Percentiles rank a stretch among this genome's conserved stretches.
Evolutionary conservation across 768 basidiomycete species (phyloP).

Genomic region (Amanita molliuscula): DNA sequence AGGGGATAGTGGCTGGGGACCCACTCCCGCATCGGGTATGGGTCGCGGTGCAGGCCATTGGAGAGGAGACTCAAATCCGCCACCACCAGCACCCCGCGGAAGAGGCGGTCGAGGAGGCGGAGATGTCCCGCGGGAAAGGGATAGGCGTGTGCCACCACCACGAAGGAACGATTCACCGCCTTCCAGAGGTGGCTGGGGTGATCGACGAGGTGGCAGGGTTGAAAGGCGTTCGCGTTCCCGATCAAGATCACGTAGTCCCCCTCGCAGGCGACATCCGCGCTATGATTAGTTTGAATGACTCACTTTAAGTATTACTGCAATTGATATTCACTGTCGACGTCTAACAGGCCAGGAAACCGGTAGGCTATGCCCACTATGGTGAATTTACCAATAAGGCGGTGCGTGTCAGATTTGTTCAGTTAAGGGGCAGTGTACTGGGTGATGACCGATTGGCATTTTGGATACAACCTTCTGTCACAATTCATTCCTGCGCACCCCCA

Average conservation of each 20-base stretch:
- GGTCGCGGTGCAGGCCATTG: conserved; percentile 55
- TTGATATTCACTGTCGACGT: too few species aligned
- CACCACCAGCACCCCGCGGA: conserved; percentile 31
- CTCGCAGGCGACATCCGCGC: conserved; percentile 25
- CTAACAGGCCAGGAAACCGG: too few species aligned
- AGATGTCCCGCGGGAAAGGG: conserved; percentile 23
- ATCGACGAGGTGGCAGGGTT: conserved; percentile 27
- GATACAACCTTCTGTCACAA: too few species aligned
- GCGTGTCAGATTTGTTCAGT: too few species aligned
- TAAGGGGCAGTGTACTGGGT: too few species aligned
- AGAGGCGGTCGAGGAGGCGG: conserved; percentile 29
- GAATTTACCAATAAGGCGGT: too few species aligned
- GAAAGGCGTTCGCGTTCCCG: conserved; percentile 30
- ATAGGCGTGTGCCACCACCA: conserved; percentile 40
- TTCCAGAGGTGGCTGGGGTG: conserved; percentile 28
- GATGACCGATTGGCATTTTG: too few species aligned
- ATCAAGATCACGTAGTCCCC: conserved; percentile 25
- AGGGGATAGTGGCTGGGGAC: conserved; percentile 19
- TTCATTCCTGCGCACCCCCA: too few species aligned
- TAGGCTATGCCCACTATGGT: too few species aligned
- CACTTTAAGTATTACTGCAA: not conserved
- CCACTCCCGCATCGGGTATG: conserved; percentile 21
- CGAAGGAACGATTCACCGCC: conserved; percentile 38
- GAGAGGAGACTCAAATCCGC: conserved; percentile 57
- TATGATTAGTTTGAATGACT: conserved; percentile 18